Percentiles rank a stretch among this genome's conserved stretches.
Evolutionary conservation across 148 eudicot genomes (phyloP).

Genomic region (Dysphania ambrosioides): DNA sequence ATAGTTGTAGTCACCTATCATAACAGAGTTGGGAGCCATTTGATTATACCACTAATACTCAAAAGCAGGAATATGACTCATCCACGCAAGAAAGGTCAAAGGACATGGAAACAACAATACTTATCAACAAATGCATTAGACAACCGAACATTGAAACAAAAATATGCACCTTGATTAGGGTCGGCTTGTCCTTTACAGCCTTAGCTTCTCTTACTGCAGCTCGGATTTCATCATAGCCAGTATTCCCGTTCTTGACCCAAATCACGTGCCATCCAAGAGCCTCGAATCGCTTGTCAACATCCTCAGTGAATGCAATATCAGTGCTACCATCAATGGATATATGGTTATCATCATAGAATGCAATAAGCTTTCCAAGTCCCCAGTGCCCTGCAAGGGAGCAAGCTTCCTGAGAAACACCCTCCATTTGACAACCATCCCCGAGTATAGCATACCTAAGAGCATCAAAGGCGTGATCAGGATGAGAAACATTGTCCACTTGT

Average conservation of each 20-base stretch:
- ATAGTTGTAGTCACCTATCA: conserved; percentile 92
- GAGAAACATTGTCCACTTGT: neutral
- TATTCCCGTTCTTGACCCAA: conserved; percentile 98
- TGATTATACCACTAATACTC: neutral
- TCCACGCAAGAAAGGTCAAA: neutral
- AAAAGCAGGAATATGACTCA: neutral
- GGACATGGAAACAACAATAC: neutral
- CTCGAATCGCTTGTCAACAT: conserved; percentile 79
- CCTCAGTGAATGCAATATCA: conserved; percentile 94
- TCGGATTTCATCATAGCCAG: conserved; percentile 90
- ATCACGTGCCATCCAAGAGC: conserved; percentile 99
- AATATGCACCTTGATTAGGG: conserved; percentile 74
- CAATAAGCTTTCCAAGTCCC: conserved; percentile 99
- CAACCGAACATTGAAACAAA: neutral
- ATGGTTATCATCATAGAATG: conserved; percentile 94
- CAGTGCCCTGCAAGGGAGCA: conserved; percentile 95
- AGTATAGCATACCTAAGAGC: conserved; percentile 57
- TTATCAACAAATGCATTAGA: conserved; percentile 1
- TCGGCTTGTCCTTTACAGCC: conserved; percentile 89
- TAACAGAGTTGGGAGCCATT: neutral
- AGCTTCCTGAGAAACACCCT: conserved; percentile 90
- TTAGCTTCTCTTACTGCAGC: conserved; percentile 98
- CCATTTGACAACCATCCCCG: conserved; percentile 99
- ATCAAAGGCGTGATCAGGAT: conserved; percentile 9
- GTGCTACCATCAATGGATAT: conserved; percentile 99